Evolutionary conservation across 2,329 filamentous ascomycete genomes (phyloP).

Genomic region (Apiospora aurea): DNA sequence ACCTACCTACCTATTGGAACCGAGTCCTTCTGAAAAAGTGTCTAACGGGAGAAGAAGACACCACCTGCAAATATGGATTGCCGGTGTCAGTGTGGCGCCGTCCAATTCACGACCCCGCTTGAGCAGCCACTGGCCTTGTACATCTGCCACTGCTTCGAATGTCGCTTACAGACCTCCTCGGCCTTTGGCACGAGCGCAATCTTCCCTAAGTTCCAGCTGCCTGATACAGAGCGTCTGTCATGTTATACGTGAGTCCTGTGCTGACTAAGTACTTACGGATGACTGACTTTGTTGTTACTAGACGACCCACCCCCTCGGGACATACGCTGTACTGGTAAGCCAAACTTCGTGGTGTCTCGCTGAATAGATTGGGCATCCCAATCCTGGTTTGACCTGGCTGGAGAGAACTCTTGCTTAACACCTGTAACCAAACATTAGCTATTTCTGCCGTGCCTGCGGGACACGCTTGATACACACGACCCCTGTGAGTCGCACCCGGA

Average conservation of each 20-base stretch:
- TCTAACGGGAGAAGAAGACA: too few species aligned
- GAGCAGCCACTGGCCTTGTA: conserved; percentile 68
- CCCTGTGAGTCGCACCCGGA: conserved; percentile 49
- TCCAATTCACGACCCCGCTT: conserved; percentile 68
- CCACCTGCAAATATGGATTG: conserved; percentile 58
- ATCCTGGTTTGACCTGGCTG: background rate
- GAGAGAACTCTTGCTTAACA: background rate
- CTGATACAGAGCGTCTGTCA: conserved; percentile 54
- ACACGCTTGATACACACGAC: conserved; percentile 69
- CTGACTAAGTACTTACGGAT: background rate
- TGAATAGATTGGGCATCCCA: background rate
- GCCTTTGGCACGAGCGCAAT: conserved; percentile 75
- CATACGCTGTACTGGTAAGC: conserved; percentile 64
- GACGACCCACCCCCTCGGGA: conserved; percentile 63
- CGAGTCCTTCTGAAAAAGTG: too few species aligned
- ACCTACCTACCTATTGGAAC: background rate
- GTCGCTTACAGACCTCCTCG: conserved; percentile 69
- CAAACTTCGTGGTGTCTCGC: background rate
- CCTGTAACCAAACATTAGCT: conserved; percentile 46
- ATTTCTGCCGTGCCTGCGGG: conserved; percentile 72
- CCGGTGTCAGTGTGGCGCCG: conserved; percentile 69
- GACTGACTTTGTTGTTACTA: conserved; percentile 39
- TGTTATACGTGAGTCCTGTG: conserved; percentile 59
- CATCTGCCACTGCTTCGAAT: conserved; percentile 75
- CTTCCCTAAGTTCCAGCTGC: conserved; percentile 70